Conservation (phyloP, 1,284 basidiomycete species). For the Puccinia brachypodii region DNA sequence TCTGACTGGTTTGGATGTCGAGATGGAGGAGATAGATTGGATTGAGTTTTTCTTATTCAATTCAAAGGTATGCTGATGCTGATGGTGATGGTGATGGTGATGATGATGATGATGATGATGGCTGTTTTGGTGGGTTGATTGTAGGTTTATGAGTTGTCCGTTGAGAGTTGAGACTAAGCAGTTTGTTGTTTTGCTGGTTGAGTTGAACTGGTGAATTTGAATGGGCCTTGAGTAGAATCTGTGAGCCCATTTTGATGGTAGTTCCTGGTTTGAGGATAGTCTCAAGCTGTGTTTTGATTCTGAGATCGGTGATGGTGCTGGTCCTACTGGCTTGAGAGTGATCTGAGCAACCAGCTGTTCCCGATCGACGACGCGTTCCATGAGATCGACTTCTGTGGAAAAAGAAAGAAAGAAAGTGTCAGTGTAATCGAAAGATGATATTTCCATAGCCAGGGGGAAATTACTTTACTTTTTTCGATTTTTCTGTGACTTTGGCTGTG, state of each 20-base stretch:
- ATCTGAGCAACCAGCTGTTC: conserved; percentile 2
- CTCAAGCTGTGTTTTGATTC: background rate
- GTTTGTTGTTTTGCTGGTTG: conserved; percentile 1
- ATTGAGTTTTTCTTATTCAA: conserved; percentile 4
- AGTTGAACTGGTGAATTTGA: conserved; percentile 12
- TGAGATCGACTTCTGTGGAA: background rate
- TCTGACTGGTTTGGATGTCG: conserved; percentile 11
- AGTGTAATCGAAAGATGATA: no score
- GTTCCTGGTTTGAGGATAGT: conserved; percentile 3
- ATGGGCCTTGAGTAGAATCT: background rate
- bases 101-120: background rate
- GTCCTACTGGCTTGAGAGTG: background rate
- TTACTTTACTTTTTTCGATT: no score
- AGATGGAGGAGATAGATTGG: conserved; percentile 3
- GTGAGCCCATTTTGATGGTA: conserved; percentile 1
- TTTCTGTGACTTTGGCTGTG: no score
- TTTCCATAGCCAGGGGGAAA: no score
- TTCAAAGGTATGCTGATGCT: conserved; percentile 1
- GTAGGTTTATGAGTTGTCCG: conserved; percentile 11
- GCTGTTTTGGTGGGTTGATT: background rate
- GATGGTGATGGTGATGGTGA: conserved; percentile 13
- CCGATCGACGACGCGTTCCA: background rate
- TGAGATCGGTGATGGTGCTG: conserved; percentile 2
- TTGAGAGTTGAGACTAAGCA: conserved; percentile 1
- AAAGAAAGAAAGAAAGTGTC: no score